A percentile compares a stretch with the other conserved stretches of the same genome.
These are phyloP conservation scores for Nothomitra cinnamomea DNA, from an alignment of 2,329 filamentous ascomycete genomes.

Conservation along the genomic window DNA sequence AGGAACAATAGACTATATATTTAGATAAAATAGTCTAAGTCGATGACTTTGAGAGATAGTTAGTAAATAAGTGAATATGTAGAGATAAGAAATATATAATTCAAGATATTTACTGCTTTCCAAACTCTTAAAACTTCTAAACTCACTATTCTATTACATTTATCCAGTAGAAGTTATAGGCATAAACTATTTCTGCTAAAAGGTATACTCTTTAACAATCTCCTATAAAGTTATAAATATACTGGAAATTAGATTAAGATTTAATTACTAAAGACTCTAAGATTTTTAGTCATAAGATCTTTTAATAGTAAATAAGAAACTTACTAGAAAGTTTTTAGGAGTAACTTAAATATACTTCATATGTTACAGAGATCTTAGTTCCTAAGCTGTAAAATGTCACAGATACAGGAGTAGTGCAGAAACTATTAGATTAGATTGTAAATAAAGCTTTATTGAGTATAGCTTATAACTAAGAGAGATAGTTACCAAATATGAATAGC, in stretches of 20 bases:
- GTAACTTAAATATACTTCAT: not conserved
- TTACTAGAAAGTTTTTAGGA: not conserved
- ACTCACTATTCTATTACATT: not conserved
- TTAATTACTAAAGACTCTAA: not conserved
- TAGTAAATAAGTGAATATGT: not conserved
- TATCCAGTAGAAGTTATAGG: not conserved
- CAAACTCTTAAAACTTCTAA: not conserved
- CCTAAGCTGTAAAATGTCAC: too few relatives aligned
- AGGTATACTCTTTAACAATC: not conserved
- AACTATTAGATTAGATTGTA: too few relatives aligned
- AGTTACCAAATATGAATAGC: too few relatives aligned
- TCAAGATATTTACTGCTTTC: not conserved
- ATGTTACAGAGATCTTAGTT: too few relatives aligned
- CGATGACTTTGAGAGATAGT: not conserved
- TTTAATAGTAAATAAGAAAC: not conserved
- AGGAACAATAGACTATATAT: not conserved
- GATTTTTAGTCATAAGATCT: not conserved
- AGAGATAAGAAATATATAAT: not conserved
- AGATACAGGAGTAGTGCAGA: too few relatives aligned
- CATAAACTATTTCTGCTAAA: not conserved
- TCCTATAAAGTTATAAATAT: not conserved
- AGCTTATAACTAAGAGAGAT: too few relatives aligned
- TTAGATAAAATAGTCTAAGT: not conserved
- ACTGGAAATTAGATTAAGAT: not conserved
- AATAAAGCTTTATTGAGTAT: too few relatives aligned